Conservation (phyloP, 176 grass and related monocot genomes). For the Calamus simplicifolius region DNA sequence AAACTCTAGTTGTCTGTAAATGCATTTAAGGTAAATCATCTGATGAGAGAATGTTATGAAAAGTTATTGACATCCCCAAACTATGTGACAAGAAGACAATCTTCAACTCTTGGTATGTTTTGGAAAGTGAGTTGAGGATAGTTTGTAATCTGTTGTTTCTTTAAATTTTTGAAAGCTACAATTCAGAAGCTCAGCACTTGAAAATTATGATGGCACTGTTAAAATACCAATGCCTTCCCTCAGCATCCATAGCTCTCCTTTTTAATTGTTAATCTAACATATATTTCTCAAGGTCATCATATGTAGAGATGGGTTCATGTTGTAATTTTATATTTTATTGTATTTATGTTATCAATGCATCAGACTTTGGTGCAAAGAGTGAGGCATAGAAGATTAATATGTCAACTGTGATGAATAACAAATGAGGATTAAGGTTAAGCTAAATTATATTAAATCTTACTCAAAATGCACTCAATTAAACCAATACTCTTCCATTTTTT, state of each 20-base stretch:
- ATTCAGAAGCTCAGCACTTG: slow-evolving; percentile 71
- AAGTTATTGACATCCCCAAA: slow-evolving; percentile 75
- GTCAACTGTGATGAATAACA: too few species aligned
- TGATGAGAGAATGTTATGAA: slow-evolving; percentile 22
- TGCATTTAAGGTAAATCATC: not conserved
- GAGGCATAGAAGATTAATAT: too few species aligned
- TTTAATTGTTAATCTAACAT: too few species aligned
- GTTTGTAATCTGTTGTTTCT: slow-evolving; percentile 40
- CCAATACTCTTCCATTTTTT: too few species aligned
- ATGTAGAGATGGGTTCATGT: too few species aligned
- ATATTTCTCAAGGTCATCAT: too few species aligned
- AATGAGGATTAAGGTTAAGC: too few species aligned
- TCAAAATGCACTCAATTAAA: too few species aligned
- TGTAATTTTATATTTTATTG: not conserved
- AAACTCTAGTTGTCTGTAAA: not conserved
- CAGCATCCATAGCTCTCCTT: too few species aligned
- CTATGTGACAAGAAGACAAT: slow-evolving; percentile 95
- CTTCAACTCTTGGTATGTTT: slow-evolving; percentile 12
- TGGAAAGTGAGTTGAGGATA: not conserved
- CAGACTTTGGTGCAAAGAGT: not conserved
- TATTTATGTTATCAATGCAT: not conserved
- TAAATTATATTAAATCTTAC: too few species aligned
- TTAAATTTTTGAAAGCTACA: slow-evolving; percentile 88
- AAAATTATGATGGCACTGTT: slow-evolving; percentile 47
- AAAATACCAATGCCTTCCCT: slow-evolving; percentile 39